phyloP scores from a whole-genome alignment of 2,329 filamentous ascomycete species.

The Arthrocladium fulminans region DNA sequence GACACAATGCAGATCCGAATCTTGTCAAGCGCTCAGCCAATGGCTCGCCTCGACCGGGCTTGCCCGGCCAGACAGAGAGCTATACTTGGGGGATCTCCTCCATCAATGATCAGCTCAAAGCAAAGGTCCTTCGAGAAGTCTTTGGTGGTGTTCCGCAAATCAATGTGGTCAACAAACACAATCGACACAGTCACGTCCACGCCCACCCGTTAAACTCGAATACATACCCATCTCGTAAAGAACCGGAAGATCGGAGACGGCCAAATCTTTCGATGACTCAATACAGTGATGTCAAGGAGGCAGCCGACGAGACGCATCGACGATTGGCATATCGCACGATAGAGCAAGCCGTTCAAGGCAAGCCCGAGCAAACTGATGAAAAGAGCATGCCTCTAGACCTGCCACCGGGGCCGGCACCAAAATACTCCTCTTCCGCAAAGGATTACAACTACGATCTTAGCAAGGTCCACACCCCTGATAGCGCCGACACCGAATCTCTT shows the following conservation, averaged over 20 bases:
- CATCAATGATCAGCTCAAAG: slow-evolving; percentile 77
- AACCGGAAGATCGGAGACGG: slow-evolving; percentile 27
- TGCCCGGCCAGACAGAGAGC: slow-evolving; percentile 44
- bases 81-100: slow-evolving; percentile 73
- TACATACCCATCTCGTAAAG: slow-evolving; percentile 46
- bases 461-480: slow-evolving; percentile 13
- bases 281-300: slow-evolving; percentile 2
- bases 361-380: slow-evolving; percentile 7
- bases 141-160: slow-evolving; percentile 63
- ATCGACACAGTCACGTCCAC: slow-evolving; percentile 54
- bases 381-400: not conserved
- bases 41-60: slow-evolving; percentile 21
- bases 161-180: slow-evolving; percentile 54
- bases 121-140: slow-evolving; percentile 86
- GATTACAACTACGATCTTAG: slow-evolving; percentile 10
- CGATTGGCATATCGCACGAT: slow-evolving; percentile 1
- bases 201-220: slow-evolving; percentile 28
- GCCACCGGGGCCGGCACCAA: not conserved
- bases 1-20: slow-evolving; percentile 1
- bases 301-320: not conserved
- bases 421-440: slow-evolving; percentile 18
- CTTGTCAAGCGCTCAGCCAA: not conserved
- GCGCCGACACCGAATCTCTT: slow-evolving; percentile 11
- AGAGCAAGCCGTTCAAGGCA: slow-evolving; percentile 13
- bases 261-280: slow-evolving; percentile 30